Conservation (phyloP, 768 basidiomycete species). For the Trichaptum fuscoviolaceum region DNA sequence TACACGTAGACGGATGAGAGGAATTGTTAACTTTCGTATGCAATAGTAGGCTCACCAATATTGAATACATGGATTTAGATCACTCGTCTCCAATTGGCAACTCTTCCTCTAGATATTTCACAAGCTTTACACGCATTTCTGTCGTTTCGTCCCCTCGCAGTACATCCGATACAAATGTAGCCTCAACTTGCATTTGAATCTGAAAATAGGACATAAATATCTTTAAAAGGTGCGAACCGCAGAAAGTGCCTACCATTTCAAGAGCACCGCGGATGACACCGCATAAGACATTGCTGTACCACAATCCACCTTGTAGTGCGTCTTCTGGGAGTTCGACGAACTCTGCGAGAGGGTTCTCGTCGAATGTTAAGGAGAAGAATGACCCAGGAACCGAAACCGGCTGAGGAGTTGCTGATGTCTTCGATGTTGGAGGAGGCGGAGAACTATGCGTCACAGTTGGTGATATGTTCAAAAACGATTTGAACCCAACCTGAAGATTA, state of each 20-base stretch:
- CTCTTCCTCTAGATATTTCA: constrained; percentile 95
- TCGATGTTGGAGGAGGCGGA: constrained; percentile 42
- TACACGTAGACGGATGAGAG: background rate
- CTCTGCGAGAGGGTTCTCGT: constrained; percentile 95
- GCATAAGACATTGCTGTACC: constrained; percentile 96
- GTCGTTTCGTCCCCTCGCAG: constrained; percentile 92
- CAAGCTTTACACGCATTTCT: constrained; percentile 84
- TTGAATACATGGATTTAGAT: background rate
- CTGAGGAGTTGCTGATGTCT: constrained; percentile 30
- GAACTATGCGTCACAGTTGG: constrained; percentile 73
- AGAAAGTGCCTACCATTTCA: constrained; percentile 77
- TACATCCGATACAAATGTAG: constrained; percentile 83
- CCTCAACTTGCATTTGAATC: constrained; percentile 96
- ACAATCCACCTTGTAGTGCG: constrained; percentile 85
- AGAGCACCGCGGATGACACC: constrained; percentile 90
- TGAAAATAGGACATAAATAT: constrained; percentile 26
- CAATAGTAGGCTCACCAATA: background rate
- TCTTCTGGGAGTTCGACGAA: constrained; percentile 97
- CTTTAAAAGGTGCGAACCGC: background rate
- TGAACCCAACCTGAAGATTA: constrained; percentile 81
- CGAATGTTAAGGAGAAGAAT: constrained; percentile 78
- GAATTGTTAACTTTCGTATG: background rate
- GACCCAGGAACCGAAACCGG: constrained; percentile 38
- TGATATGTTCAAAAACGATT: constrained; percentile 91
- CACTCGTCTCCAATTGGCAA: constrained; percentile 89